Evolutionary conservation across 306 rosid species (phyloP).

Genomic region (Cajanus cajan): DNA sequence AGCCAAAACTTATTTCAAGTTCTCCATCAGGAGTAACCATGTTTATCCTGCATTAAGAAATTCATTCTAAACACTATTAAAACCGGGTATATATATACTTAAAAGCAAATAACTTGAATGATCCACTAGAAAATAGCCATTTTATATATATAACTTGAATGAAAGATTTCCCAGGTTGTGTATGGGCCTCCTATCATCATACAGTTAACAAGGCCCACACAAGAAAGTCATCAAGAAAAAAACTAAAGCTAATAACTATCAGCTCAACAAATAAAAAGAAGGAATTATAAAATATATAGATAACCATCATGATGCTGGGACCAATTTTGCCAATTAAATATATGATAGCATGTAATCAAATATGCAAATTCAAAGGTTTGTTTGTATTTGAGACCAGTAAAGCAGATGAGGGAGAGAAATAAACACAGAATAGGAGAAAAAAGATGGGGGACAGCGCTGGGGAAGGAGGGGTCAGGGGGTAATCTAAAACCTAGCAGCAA

Average conservation of each 20-base stretch:
- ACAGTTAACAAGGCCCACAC: not conserved
- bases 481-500: not conserved
- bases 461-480: no score
- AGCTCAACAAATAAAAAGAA: not conserved
- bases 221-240: not conserved
- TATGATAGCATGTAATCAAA: not conserved
- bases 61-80: constrained; percentile 28
- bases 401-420: not conserved
- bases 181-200: constrained; percentile 17
- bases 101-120: no score
- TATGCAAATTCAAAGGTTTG: not conserved
- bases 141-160: no score
- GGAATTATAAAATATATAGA: not conserved
- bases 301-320: not conserved
- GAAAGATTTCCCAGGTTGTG: not conserved
- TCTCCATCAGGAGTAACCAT: constrained; percentile 69
- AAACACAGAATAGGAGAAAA: not conserved
- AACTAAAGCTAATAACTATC: not conserved
- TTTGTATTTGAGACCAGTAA: not conserved
- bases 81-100: not conserved
- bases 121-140: no score
- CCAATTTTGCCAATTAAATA: not conserved
- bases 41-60: constrained; percentile 38
- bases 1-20: constrained; percentile 92
- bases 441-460: not conserved